Conservation (phyloP, 129 eudicot genomes). For the Centrapalus pauciflorus region DNA sequence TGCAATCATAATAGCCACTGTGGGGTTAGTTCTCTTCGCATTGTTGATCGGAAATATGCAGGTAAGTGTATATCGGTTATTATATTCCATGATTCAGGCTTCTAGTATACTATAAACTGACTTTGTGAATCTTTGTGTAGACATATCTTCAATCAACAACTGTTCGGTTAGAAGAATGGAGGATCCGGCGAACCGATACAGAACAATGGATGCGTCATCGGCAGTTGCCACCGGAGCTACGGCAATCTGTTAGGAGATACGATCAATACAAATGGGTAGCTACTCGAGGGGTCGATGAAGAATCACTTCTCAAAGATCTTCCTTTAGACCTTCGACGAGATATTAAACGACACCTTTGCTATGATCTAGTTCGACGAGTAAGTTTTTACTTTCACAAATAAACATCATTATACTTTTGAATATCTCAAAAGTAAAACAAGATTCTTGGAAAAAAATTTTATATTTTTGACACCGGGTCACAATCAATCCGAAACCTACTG, state of each 20-base stretch:
- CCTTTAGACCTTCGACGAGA: constrained; percentile 85
- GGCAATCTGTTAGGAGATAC: constrained; percentile 65
- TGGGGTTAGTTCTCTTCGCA: constrained; percentile 82
- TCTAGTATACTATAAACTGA: background rate
- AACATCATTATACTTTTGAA: no score
- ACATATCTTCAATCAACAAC: constrained; percentile 90
- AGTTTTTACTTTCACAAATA: constrained; percentile 8
- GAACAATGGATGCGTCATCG: constrained; percentile 98
- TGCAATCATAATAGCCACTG: constrained; percentile 58
- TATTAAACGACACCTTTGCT: constrained; percentile 87
- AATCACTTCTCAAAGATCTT: constrained; percentile 66
- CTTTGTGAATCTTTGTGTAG: constrained; percentile 21
- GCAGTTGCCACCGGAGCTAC: constrained; percentile 78
- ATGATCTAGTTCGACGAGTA: constrained; percentile 88
- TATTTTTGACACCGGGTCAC: no score
- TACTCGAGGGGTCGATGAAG: constrained; percentile 93
- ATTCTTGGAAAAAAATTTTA: no score
- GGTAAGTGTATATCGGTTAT: constrained; percentile 28
- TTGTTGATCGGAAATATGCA: constrained; percentile 96
- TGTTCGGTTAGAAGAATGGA: constrained; percentile 91
- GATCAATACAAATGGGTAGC: constrained; percentile 96
- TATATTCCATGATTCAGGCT: background rate
- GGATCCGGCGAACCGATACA: constrained; percentile 80
- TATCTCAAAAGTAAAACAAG: no score
- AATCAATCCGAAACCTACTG: no score